Conservation (phyloP, 805 yeast genomes). For the Nakazawaea molendinolei region DNA sequence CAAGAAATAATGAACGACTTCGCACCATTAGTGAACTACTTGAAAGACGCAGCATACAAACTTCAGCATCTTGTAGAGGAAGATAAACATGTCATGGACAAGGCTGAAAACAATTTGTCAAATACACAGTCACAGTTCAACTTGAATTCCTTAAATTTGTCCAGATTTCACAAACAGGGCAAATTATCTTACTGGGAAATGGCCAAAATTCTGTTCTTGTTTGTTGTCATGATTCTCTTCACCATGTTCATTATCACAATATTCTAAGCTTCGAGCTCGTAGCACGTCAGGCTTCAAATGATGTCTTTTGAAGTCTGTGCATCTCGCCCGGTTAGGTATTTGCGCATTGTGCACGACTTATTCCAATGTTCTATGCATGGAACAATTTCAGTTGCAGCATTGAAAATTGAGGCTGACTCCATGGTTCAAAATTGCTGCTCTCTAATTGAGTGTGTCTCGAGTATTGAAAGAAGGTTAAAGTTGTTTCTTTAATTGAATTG, state of each 20-base stretch:
- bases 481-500: too few species aligned
- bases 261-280: background rate
- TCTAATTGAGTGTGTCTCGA: too few species aligned
- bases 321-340: too few species aligned
- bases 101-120: conserved; percentile 4
- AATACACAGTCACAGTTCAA: background rate
- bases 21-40: background rate
- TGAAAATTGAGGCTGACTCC: too few species aligned
- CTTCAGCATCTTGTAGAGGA: conserved; percentile 3
- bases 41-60: conserved; percentile 1
- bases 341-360: too few species aligned
- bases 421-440: too few species aligned
- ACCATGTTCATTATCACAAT: conserved; percentile 8
- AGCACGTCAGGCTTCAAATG: background rate
- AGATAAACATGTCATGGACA: conserved; percentile 2
- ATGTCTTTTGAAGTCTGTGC: too few species aligned
- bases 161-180: conserved; percentile 3
- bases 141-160: conserved; percentile 1
- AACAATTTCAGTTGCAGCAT: too few species aligned
- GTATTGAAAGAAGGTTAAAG: too few species aligned
- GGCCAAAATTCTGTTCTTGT: conserved; percentile 2
- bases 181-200: conserved; percentile 9
- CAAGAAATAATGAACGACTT: conserved; percentile 9
- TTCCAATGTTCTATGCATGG: too few species aligned
- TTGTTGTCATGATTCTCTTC: background rate